Evolutionary conservation across 2,329 filamentous ascomycete species (phyloP), one percentile per base, ranked within the genome.

Genomic region (Diaporthe capsici): DNA sequence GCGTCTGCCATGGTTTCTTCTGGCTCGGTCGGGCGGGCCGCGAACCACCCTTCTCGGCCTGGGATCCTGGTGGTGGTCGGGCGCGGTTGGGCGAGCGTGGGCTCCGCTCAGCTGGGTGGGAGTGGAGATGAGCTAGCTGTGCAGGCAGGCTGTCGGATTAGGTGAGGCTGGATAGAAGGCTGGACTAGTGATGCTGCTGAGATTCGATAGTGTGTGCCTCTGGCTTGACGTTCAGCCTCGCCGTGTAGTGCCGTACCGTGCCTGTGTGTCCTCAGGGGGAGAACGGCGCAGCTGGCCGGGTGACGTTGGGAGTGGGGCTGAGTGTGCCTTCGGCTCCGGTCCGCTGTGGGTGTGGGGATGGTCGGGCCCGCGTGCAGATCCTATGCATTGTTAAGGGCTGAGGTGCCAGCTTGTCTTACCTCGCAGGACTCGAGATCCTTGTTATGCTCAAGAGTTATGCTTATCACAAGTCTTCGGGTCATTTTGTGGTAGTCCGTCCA

Each of bases 1-100:
- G 37, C 20, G n/a, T 49, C 70, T 47, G 71, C 49, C 76, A 78
- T 78, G 47, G 34, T 68, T 53, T 25, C 25, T 25, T 25, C 44
- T 22, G 20, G n/a, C 15, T 34, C 31, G 22, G n/a, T 22, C 25
- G 42, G 17, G 39, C 31, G 55, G 20, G 55, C 58, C 39, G 60
- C n/a, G 28, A 20, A 63, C 25, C 34, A 7, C 22, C 42, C 15
- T 55, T 44, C 53, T 17, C 31, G 31, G 22, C 47, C 47, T 39
- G 31, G 63, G 28, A 68, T 55, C 70, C 70, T 37, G 44, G 44
- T 31, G 25, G 10, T 42, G n/a, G 57, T 53, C 57, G 37, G 57
- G 71, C 71, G 60, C 57, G 57, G 44, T 72, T 37, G 53, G 57
- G 71, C 57, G 28, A 22, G 34, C 12, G 47, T 25, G 65, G 65